A percentile compares a stretch with the other conserved stretches of the same genome.
These are phyloP conservation scores for Penicillium diatomitis DNA, from an alignment of 495 filamentous ascomycete genomes.

Conservation along the genomic window DNA sequence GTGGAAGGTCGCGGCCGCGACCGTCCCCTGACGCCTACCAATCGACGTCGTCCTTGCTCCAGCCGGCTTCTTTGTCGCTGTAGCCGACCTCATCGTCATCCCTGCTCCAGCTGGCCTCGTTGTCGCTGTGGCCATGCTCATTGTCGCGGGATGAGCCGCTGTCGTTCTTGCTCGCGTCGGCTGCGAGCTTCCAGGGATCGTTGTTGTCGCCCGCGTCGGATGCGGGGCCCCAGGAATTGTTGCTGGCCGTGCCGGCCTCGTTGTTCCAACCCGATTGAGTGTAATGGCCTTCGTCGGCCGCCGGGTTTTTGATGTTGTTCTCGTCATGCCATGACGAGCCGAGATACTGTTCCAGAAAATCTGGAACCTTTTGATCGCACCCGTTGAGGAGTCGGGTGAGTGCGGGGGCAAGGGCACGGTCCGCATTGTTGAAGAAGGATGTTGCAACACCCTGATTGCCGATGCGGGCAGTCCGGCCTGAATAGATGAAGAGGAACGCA, in stretches of 20 bases:
- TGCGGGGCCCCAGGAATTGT: too few species aligned
- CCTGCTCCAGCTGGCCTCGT: conserved; percentile 3
- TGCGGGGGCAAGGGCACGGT: conserved; percentile 57
- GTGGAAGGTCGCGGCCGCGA: background rate
- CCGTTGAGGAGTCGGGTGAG: conserved; percentile 76
- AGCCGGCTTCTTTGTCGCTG: conserved; percentile 12
- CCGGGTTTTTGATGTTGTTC: conserved; percentile 46
- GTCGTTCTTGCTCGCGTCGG: too few species aligned
- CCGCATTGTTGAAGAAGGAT: conserved; percentile 72
- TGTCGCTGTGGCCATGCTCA: conserved; percentile 9
- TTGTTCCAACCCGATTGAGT: conserved; percentile 14
- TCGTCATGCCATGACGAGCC: conserved; percentile 38
- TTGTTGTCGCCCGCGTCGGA: too few species aligned
- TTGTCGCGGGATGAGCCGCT: too few species aligned
- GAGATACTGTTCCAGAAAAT: conserved; percentile 60
- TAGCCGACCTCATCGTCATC: conserved; percentile 1
- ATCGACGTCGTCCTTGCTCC: background rate
- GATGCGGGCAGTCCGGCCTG: conserved; percentile 88
- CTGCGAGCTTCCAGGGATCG: too few species aligned
- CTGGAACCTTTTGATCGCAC: conserved; percentile 64
- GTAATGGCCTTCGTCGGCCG: too few species aligned
- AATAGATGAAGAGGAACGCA: background rate
- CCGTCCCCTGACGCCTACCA: background rate
- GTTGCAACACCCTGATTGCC: conserved; percentile 79
- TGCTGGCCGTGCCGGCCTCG: conserved; percentile 15